Evolutionary conservation across 257 asterid species (phyloP), one percentile per base, ranked within the genome.

Genomic region (Linderniella brevidens): DNA sequence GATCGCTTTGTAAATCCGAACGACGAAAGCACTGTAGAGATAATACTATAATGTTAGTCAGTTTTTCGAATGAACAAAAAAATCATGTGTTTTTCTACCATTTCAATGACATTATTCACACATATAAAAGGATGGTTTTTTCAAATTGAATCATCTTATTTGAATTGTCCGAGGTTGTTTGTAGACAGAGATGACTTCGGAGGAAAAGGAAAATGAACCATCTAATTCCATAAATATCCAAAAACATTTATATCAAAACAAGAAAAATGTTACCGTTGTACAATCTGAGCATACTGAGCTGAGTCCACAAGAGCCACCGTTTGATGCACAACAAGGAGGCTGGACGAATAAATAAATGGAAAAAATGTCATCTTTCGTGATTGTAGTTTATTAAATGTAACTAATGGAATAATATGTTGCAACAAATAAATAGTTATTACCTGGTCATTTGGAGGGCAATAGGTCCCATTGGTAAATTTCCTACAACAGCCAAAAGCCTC

Each of bases 401-500:
- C 3, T 25, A 25, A 25, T 25, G 32, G 32, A 25, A 6, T 3
- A 25, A 25, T 25, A 25, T 25, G 32, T 25, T 25, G 4, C 32
- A 25, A 40, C 32, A 56, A 19, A 51, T 50, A 36, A 40, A 3
- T 14, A 8, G 40, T 40, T 46, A 40, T n/a, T 15, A 88, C 98
- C 93, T 88, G 98, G 63, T 88, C 98, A 72, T 84, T 65, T 14
- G 98, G 96, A 37, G 98, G 93, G 44, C 98, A 88, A 64, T 74
- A 88, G 68, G 71, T 85, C 40, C 75, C 82, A 64, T 88, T 84
- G 17, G 84, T 72, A 75, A 73, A 88, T 74, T 88, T 88, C 59
- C 98, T 64, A 66, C 98, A 88, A 71, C 98, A 88, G 37, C 92
- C 95, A 61, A 88, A 88, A 20, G 98, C 98, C 72, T 88, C 95